Base-by-base conservation (phyloP, 768 basidiomycete genomes). In the Amanita exitialis region DNA sequence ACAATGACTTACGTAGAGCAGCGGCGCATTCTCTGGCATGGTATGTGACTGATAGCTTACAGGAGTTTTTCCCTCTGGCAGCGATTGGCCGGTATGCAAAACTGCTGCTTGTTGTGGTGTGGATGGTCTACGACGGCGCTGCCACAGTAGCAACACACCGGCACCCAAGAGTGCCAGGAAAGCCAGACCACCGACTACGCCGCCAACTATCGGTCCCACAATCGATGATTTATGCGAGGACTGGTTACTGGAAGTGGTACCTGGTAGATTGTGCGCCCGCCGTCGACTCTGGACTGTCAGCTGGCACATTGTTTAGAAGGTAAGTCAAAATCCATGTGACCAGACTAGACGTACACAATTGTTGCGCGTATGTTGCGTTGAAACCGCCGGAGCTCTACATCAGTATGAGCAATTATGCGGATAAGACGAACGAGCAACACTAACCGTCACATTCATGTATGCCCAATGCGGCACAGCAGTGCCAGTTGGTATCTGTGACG, bases 151-250 rank as follows among this genome's bases (percentile, higher is more conserved):
- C 59, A 64, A 72, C 47, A 63, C 59, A 5, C 61, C 48, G 5
- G 62, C 51, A 1, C 62, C 70, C 10, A 81, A 62, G 41, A 75
- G 54, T 6, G 69, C 73, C 16, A 77, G 51, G n/a, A 62, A 69
- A 23, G 77, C 68, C 0, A 83, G 52, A 12, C 75, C 79, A 3
- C 79, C 79, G 5, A 82, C 69, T 6, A 78, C 76, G n/a, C 83
- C 82, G 36, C 82, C 83, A 0, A 76, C 79, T 34, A 84, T 82
- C n/a, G 76, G 68, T 1, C 75, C 76, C 1, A 71, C 68, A 46
- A 72, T 63, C 7, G 62, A 60, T 20, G 61, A 57, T 25, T 56
- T 56, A n/a, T 54, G 47, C 1, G 59, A 51, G 23, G 59, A 16
- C 3, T 53, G 16, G 4, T 36, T 6, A 12, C 35, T 21, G 4